Conservation (phyloP, 176 grass and related monocot species). For the Pontederia crassipes region DNA sequence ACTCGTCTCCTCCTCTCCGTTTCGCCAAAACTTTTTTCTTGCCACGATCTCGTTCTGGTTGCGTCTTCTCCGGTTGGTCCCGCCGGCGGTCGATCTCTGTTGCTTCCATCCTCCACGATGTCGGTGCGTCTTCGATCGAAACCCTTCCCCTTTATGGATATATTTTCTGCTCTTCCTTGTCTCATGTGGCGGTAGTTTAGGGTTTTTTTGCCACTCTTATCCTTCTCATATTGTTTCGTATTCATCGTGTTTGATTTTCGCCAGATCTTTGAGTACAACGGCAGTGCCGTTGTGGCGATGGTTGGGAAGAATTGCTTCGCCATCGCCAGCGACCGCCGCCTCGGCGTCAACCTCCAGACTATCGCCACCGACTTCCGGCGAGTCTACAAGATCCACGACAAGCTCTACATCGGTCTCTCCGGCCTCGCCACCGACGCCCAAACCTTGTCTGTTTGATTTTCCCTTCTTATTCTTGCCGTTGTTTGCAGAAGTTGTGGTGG, state of each 20-base stretch:
- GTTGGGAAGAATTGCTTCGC: conserved; percentile 98
- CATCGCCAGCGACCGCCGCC: conserved; percentile 79
- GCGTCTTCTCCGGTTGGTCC: background rate
- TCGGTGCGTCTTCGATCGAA: conserved; percentile 2
- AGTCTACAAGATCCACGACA: conserved; percentile 87
- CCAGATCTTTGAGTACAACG: conserved; percentile 97
- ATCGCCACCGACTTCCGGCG: conserved; percentile 89
- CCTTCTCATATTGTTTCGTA: background rate
- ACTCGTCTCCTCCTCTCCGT: too few relatives aligned
- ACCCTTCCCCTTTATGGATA: background rate
- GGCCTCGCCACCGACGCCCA: conserved; percentile 84
- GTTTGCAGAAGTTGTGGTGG: background rate
- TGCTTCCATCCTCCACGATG: background rate
- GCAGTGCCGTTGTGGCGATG: conserved; percentile 91
- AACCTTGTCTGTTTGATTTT: conserved; percentile 33
- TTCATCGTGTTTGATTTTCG: too few relatives aligned
- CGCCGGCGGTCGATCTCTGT: background rate
- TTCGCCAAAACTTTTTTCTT: too few relatives aligned
- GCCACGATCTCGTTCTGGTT: background rate
- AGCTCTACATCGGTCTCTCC: conserved; percentile 87
- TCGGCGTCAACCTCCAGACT: conserved; percentile 92
- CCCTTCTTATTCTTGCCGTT: background rate
- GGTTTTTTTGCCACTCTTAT: background rate
- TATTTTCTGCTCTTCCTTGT: background rate
- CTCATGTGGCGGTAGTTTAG: background rate